Conservation (phyloP, 2,329 filamentous ascomycete species). For the Phialophora macrospora region DNA sequence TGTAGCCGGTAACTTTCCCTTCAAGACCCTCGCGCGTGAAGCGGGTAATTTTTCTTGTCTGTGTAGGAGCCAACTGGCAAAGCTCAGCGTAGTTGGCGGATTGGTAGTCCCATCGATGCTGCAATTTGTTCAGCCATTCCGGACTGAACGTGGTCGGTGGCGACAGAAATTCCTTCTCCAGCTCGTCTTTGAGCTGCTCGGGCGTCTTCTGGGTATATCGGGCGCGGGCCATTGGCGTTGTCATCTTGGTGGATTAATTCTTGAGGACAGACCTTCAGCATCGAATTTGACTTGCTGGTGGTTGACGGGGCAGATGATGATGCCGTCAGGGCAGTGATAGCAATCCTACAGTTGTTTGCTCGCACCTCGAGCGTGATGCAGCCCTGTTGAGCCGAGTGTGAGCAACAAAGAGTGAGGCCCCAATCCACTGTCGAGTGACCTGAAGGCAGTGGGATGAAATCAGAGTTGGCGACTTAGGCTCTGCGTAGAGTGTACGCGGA, state of each 20-base stretch:
- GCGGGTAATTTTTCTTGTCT: conserved; percentile 90
- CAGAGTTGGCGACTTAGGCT: too few relatives aligned
- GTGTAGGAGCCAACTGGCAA: conserved; percentile 85
- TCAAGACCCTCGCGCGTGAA: conserved; percentile 91
- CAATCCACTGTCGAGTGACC: too few relatives aligned
- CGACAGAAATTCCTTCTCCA: conserved; percentile 78
- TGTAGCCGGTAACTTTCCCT: conserved; percentile 89
- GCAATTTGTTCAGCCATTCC: conserved; percentile 85
- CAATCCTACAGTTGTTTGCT: too few relatives aligned
- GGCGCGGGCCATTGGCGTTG: not conserved
- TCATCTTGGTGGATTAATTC: not conserved
- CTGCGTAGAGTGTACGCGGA: too few relatives aligned
- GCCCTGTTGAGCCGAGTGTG: too few relatives aligned
- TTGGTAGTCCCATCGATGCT: conserved; percentile 85
- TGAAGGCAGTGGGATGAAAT: too few relatives aligned
- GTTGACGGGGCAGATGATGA: not conserved
- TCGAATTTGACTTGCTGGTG: not conserved
- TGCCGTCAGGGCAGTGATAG: not conserved
- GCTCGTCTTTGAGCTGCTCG: conserved; percentile 63
- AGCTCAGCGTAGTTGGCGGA: conserved; percentile 76
- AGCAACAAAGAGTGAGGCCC: too few relatives aligned
- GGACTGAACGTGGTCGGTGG: conserved; percentile 79
- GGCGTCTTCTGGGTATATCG: conserved; percentile 18
- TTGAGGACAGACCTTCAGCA: not conserved
- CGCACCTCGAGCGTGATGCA: too few relatives aligned